phyloP scores from a whole-genome alignment of 306 rosid species.

The Notholithocarpus densiflorus region DNA sequence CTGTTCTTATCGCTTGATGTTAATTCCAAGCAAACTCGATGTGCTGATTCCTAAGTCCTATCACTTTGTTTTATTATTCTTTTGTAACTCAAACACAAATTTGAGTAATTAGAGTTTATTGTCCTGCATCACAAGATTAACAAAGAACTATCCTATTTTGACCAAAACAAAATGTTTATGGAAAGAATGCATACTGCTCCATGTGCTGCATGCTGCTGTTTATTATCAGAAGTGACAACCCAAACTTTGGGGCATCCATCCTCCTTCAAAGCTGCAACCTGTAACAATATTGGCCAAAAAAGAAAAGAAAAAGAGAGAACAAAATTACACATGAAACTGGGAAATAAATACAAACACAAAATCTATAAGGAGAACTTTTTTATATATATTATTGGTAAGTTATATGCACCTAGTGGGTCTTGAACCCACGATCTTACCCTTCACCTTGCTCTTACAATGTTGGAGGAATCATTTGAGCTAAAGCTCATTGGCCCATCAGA shows the following conservation, averaged over 20 bases:
- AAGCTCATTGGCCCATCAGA: not conserved
- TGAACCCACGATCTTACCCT: too few species aligned
- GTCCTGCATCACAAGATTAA: not conserved
- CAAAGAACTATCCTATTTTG: constrained; percentile 14
- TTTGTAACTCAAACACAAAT: too few species aligned
- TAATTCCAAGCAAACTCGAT: too few species aligned
- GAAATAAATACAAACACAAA: constrained; percentile 2
- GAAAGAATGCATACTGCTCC: constrained; percentile 69
- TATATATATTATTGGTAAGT: too few species aligned
- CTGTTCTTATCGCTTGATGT: too few species aligned
- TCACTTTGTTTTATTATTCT: too few species aligned
- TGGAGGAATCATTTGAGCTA: too few species aligned
- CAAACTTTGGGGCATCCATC: constrained; percentile 96
- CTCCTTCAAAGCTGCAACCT: constrained; percentile 85
- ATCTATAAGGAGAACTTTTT: not conserved
- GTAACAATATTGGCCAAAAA: constrained; percentile 10
- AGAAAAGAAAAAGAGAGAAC: constrained; percentile 1
- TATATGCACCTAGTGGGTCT: too few species aligned
- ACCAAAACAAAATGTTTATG: constrained; percentile 17
- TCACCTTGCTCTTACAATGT: too few species aligned
- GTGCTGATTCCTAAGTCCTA: too few species aligned
- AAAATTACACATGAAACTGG: not conserved
- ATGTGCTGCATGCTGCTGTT: constrained; percentile 82
- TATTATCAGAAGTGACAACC: constrained; percentile 87
- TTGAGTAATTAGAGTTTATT: too few species aligned